Base-by-base conservation (phyloP, 2,329 filamentous ascomycete species). In the Trichoderma sp. region DNA sequence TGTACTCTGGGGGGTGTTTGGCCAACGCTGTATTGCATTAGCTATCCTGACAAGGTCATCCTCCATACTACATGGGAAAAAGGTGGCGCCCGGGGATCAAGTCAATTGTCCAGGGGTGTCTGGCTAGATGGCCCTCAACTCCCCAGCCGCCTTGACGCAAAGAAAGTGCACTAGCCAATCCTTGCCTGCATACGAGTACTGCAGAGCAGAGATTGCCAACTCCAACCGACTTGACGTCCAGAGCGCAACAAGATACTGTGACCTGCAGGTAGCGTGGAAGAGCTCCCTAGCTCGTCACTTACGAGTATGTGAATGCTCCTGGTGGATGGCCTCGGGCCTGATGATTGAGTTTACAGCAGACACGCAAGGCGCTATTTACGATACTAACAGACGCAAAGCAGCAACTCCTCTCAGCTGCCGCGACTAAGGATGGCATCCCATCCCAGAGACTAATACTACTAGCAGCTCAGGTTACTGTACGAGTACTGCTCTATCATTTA, bases 151-250 rank as follows among this genome's bases (percentile, higher is more conserved):
- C 53, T 50, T 43, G 47, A 63, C 57, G 53, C 39, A 58, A 28
- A 59, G n/a, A 47, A 50, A 70, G 47, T 32, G 34, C 65, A 71
- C 70, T 68, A 68, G 53, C 43, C 23, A 62, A 63, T 47, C 70
- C 70, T 63, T 68, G 70, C 32, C 23, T 32, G 53, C 53, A 71
- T 20, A 20, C 30, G n/a, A 34, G 17, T 58, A 23, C 47, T 59
- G 50, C 63, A 71, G 39, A 68, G 64, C 65, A 55, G 53, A 28
- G 55, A n/a, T 58, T 53, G 55, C 50, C 30, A 34, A 68, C 62
- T 34, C 53, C 68, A 66, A 50, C 61, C 32, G 55, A 30, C n/a
- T 62, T 69, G 67, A 53, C 39, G 28, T 30, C 28, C 28, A 62
- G 61, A 30, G n/a, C 26, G 67, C 30, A 28, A 62, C 20, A 53